phyloP scores from a whole-genome alignment of 306 rosid genomes.

The Lathyrus tuberosus region DNA sequence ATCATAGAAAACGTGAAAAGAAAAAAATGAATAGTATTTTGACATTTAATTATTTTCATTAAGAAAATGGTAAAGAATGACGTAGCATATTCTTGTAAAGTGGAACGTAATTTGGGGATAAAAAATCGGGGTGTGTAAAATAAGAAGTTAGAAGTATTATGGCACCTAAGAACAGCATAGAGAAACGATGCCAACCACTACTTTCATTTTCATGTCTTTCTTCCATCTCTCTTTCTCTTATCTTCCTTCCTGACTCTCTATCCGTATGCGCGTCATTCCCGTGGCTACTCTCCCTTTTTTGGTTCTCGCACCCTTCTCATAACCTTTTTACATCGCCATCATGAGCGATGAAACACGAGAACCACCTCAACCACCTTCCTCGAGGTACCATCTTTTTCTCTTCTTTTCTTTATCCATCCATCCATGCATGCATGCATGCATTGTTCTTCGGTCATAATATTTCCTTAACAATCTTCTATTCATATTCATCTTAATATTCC shows the following conservation, averaged over 20 bases:
- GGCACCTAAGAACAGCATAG: neutral
- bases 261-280: neutral
- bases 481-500: no score
- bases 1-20: no score
- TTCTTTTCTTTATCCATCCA: neutral
- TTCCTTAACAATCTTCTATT: no score
- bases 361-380: neutral
- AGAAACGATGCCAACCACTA: neutral
- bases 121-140: constrained; percentile 1
- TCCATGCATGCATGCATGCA: neutral
- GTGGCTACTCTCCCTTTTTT: neutral
- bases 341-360: neutral
- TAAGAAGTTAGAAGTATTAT: neutral
- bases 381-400: neutral
- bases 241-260: no score
- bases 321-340: neutral
- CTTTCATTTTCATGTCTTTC: constrained; percentile 4
- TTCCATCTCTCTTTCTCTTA: constrained; percentile 7
- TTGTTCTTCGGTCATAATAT: neutral
- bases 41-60: no score
- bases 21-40: no score
- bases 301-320: neutral
- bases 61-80: neutral
- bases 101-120: neutral
- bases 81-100: neutral